Percentiles rank a stretch among this genome's conserved stretches.
phyloP scores from a whole-genome alignment of 2,329 filamentous ascomycete species.

The Graphilbum ipis-grandicollis region DNA sequence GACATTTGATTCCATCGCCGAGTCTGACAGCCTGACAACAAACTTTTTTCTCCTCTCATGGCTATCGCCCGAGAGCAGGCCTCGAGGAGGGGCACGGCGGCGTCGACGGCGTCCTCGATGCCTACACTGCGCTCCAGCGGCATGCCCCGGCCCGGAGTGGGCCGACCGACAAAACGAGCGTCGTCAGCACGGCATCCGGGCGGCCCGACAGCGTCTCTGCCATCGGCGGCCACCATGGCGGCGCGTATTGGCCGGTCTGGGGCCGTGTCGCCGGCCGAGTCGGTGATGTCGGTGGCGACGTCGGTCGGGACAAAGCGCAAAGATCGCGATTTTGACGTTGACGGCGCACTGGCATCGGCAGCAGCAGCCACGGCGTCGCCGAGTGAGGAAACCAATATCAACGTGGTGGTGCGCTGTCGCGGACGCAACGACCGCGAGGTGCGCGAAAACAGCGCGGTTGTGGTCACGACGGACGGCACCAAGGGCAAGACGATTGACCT shows the following conservation, averaged over 20 bases:
- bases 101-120: constrained; percentile 8
- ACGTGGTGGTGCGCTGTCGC: constrained; percentile 87
- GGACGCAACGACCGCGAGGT: constrained; percentile 88
- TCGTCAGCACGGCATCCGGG: constrained; percentile 10
- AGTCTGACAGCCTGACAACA: too few species aligned
- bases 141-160: constrained; percentile 10
- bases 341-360: too few species aligned
- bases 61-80: constrained; percentile 6
- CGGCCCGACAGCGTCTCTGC: constrained; percentile 1
- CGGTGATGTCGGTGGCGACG: constrained; percentile 41
- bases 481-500: constrained; percentile 72
- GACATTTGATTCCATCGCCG: too few species aligned
- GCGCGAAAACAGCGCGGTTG: constrained; percentile 84
- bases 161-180: constrained; percentile 10
- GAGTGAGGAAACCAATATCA: constrained; percentile 82
- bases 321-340: constrained; percentile 61
- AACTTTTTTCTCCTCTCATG: not conserved
- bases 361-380: constrained; percentile 24
- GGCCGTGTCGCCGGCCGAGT: constrained; percentile 53
- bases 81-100: constrained; percentile 15
- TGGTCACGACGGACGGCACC: constrained; percentile 74
- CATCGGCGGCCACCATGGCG: constrained; percentile 4
- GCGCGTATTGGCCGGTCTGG: constrained; percentile 19
- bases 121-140: not conserved
- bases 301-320: constrained; percentile 59